Base-by-base conservation (phyloP, 1,139 yeast species). In the Zygoascus sp. region DNA sequence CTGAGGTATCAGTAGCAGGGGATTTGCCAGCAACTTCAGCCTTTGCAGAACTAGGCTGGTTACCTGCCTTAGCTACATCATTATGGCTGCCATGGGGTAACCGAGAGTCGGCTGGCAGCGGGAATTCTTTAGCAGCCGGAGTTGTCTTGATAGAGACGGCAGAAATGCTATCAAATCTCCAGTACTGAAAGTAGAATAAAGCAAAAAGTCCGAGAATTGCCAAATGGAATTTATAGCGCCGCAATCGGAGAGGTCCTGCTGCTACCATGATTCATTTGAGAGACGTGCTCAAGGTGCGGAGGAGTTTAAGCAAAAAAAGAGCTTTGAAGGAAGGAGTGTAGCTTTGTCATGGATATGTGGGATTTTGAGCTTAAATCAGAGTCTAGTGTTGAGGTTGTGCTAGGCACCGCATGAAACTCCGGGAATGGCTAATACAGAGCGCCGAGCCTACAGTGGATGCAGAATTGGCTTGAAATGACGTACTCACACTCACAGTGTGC, bases 221-320 rank as follows among this genome's bases (percentile, higher is more conserved):
- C 16, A 47, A 25, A 19, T 44, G 45, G 8, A 38, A 21, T 22
- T 42, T 40, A 20, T 44, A 40, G 5, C 47, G 44, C 11, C 47
- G 44, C 21, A 47, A 20, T 42, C 40, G 44, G 36, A 38, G 25
- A 13, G 27, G 30, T 2, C 20, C 7, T 6, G 27, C 20, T 45
- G 22, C 21, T 16, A 38, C 17, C 41, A 38, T 38, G 13, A 27
- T 36, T 15, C 7, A 20, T 13, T 36, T 35, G 23, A 8, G n/a
- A n/a, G n/a, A n/a, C n/a, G n/a, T n/a, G n/a, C n/a, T n/a, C n/a
- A n/a, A n/a, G n/a, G n/a, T n/a, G n/a, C n/a, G n/a, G n/a, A n/a
- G n/a, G n/a, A n/a, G n/a, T n/a, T n/a, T n/a, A n/a, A n/a, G n/a
- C n/a, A n/a, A n/a, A n/a, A n/a, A n/a, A n/a, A n/a, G n/a, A n/a